Evolutionary conservation across 208 protist genomes (phyloP).

Genomic region (Borovskyia barvae): DNA sequence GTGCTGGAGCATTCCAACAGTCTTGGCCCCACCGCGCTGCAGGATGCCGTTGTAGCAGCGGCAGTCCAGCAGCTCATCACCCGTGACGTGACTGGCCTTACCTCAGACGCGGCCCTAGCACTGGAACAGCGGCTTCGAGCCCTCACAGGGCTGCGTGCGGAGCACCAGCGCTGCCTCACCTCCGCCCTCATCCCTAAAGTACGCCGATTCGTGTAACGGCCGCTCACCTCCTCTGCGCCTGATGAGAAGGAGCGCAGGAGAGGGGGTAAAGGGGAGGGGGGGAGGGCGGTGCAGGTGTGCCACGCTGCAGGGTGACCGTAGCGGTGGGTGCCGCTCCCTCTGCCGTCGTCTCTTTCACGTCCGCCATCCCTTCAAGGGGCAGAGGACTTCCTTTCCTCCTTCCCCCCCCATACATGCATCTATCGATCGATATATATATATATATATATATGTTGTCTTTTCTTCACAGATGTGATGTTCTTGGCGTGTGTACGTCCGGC

Average conservation of each 20-base stretch:
- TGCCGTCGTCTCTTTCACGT: no score
- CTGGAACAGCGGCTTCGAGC: constrained; percentile 34
- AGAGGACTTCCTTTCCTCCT: no score
- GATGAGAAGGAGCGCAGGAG: background rate
- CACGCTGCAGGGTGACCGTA: no score
- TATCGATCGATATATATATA: no score
- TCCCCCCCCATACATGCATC: no score
- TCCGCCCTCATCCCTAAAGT: constrained; percentile 54
- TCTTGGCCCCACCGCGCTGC: constrained; percentile 49
- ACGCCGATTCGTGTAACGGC: constrained; percentile 23
- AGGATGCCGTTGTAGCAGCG: constrained; percentile 60
- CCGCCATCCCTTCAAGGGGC: no score
- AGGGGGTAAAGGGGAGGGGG: no score
- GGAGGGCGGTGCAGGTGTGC: no score
- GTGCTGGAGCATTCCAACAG: constrained; percentile 58
- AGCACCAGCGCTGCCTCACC: constrained; percentile 54
- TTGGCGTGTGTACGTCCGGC: no score
- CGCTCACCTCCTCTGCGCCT: background rate
- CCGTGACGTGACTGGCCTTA: constrained; percentile 32
- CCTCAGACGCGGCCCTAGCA: constrained; percentile 25
- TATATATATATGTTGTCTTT: no score
- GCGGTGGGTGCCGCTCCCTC: no score
- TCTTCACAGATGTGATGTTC: no score
- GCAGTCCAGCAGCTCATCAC: constrained; percentile 60
- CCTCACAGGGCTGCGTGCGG: constrained; percentile 48